Conservation (phyloP, 2,329 filamentous ascomycete species). For the Thyridium curvatum region DNA sequence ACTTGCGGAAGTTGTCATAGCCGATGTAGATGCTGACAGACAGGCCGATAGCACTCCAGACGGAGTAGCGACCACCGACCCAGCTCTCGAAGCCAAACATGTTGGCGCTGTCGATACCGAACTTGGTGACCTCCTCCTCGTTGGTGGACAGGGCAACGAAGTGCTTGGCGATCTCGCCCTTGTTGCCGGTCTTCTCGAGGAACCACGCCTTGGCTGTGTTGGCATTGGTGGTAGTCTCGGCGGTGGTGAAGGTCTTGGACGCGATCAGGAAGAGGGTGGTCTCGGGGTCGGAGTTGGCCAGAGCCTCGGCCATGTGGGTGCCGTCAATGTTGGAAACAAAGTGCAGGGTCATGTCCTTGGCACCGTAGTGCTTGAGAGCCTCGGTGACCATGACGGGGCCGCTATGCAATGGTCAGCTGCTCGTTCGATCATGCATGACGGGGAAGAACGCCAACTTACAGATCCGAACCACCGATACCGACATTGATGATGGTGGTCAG, state of each 20-base stretch:
- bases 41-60: slow-evolving; percentile 97
- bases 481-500: slow-evolving; percentile 96
- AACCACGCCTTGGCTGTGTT: slow-evolving; percentile 98
- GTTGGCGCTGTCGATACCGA: slow-evolving; percentile 97
- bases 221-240: slow-evolving; percentile 94
- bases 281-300: slow-evolving; percentile 84
- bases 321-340: slow-evolving; percentile 99
- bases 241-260: slow-evolving; percentile 99
- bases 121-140: slow-evolving; percentile 91
- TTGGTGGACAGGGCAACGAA: slow-evolving; percentile 98
- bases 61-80: slow-evolving; percentile 97
- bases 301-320: slow-evolving; percentile 92
- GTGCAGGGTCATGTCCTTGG: slow-evolving; percentile 80
- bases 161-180: slow-evolving; percentile 94
- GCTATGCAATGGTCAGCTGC: slow-evolving; percentile 32
- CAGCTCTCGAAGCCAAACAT: slow-evolving; percentile 99
- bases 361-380: slow-evolving; percentile 90
- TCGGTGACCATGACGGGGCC: slow-evolving; percentile 99
- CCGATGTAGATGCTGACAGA: slow-evolving; percentile 93
- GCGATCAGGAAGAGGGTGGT: slow-evolving; percentile 98
- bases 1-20: slow-evolving; percentile 95
- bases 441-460: slow-evolving; percentile 54
- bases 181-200: slow-evolving; percentile 67
- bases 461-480: slow-evolving; percentile 95
- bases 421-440: too few species aligned